Base-by-base conservation (phyloP, 345 rosid genomes). In the Rhizophora mangle region DNA sequence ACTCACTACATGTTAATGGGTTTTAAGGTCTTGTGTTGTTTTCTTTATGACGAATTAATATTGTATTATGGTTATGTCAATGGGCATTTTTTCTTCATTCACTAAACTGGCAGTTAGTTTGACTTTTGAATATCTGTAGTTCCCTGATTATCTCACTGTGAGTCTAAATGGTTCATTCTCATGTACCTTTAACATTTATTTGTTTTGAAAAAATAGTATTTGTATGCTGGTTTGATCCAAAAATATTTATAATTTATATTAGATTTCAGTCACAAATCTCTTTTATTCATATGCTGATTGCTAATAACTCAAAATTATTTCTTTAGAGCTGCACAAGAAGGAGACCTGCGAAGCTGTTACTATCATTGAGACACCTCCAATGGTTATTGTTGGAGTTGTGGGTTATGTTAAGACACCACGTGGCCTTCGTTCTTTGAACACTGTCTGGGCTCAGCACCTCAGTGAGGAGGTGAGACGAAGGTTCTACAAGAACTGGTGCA, bases 281-380 rank as follows among this genome's bases (percentile, higher is more conserved):
- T 13, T 43, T 13, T 13, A 5, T 43, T 13, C 18, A 15, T 43
- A 43, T 43, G 1, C 18, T 43, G 18, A 19, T 55, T 32, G n/a
- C 47, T 60, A n/a, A 0, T 29, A 3, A 32, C 10, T 4, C 3
- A n/a, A 8, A 22, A 1, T 37, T 10, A 26, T 13, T 58, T 55
- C 60, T n/a, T 21, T 61, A 91, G 94, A 91, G 84, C 93, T 91
- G 64, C 97, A 89, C 88, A 91, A 91, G 87, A 91, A 91, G 79
- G 96, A 91, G 83, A 87, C 97, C 1, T 89, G 96, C 47, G 97
- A 91, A 73, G 95, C 97, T 60, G 97, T 91, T 54, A 91, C 97
- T 1, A 76, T 91, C 21, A 30, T 91, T 74, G 97, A 91, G 72
- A 86, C 97, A 52, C 97, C 97, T 52, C 88, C 97, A 20, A 83